These are phyloP conservation scores for Pulveroboletus sp. DNA, from an alignment of 768 basidiomycete species.

Conservation along the genomic window DNA sequence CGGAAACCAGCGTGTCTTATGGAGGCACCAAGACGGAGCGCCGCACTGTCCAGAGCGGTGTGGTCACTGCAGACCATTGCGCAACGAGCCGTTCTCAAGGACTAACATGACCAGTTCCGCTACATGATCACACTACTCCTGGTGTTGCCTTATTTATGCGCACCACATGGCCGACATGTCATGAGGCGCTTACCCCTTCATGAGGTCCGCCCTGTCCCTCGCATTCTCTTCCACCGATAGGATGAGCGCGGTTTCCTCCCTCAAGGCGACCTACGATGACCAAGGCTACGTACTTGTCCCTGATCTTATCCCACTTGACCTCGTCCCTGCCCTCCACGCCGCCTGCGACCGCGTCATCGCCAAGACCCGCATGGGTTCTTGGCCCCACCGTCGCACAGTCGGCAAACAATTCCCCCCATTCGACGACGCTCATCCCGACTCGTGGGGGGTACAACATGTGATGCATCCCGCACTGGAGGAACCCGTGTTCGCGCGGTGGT, in stretches of 20 bases:
- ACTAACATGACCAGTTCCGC: no score
- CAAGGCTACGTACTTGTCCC: conserved; percentile 66
- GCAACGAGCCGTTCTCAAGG: no score
- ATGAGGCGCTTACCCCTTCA: no score
- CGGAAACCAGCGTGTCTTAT: no score
- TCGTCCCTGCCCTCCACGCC: conserved; percentile 36
- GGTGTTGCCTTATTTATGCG: no score
- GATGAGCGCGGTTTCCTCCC: conserved; percentile 6
- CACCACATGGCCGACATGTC: no score
- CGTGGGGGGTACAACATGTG: conserved; percentile 78
- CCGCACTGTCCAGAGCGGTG: no score
- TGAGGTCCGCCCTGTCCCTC: no score
- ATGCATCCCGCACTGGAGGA: conserved; percentile 74
- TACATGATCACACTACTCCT: no score
- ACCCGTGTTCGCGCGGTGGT: conserved; percentile 60
- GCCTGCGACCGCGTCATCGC: conserved; percentile 50
- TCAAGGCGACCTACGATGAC: conserved; percentile 51
- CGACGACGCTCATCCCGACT: conserved; percentile 52
- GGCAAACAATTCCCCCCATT: conserved; percentile 80
- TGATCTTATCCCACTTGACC: conserved; percentile 42
- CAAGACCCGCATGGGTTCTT: conserved; percentile 53
- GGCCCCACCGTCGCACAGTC: conserved; percentile 65
- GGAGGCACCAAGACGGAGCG: no score
- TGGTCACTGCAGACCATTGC: no score
- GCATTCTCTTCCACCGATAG: neutral